Conservation (phyloP, 2,329 filamentous ascomycete genomes). For the Aspergillus vadensis region DNA sequence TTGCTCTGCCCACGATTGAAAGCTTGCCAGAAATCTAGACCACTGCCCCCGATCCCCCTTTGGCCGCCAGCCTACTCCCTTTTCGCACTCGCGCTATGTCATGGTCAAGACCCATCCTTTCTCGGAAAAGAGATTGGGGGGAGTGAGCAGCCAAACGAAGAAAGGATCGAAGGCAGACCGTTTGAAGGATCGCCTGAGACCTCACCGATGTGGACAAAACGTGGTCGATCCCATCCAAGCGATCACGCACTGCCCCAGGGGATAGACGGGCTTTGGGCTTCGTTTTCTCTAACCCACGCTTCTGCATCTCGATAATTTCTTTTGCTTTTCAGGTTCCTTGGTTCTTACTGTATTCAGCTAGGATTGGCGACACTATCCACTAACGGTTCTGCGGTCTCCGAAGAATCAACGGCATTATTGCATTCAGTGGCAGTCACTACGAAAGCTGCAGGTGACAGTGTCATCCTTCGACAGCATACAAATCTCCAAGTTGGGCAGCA, state of each 20-base stretch:
- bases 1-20: conserved; percentile 15
- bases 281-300: background rate
- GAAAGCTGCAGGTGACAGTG: conserved; percentile 6
- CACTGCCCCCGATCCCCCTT: conserved; percentile 1
- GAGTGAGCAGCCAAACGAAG: background rate
- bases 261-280: conserved; percentile 3
- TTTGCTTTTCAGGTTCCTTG: conserved; percentile 2
- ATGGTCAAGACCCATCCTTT: conserved; percentile 6
- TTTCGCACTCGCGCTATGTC: conserved; percentile 13
- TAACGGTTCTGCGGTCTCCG: conserved; percentile 7
- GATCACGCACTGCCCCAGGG: conserved; percentile 21
- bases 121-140: conserved; percentile 4
- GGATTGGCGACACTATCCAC: conserved; percentile 2
- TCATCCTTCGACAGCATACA: background rate
- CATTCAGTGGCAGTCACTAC: conserved; percentile 8
- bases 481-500: background rate
- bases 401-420: conserved; percentile 15
- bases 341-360: conserved; percentile 2
- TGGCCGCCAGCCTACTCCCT: background rate
- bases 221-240: conserved; percentile 21
- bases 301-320: background rate
- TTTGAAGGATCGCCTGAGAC: conserved; percentile 18
- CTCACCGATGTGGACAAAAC: conserved; percentile 22
- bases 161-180: conserved; percentile 15
- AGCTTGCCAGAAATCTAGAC: conserved; percentile 21